These are phyloP conservation scores for Populus hybrid DNA, from an alignment of 441 rosid species.

Conservation along the genomic window DNA sequence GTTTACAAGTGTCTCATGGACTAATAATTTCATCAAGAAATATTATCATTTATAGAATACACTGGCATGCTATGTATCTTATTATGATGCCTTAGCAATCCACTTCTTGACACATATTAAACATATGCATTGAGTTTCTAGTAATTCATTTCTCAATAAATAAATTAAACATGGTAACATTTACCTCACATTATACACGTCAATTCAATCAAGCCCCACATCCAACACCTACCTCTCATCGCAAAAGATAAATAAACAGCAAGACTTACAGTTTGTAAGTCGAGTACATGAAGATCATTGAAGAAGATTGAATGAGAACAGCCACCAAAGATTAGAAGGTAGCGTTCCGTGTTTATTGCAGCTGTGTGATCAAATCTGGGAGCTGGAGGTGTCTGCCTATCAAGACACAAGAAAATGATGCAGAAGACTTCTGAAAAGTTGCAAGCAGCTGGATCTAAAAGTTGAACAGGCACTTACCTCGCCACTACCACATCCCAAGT, in stretches of 20 bases:
- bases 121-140: not conserved
- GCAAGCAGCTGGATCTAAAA: conserved; percentile 10
- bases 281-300: conserved; percentile 87
- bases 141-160: not conserved
- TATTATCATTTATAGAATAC: not conserved
- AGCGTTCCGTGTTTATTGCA: conserved; percentile 64
- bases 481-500: conserved; percentile 74
- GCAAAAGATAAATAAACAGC: conserved; percentile 4
- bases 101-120: not conserved
- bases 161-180: not conserved
- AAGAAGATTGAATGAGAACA: conserved; percentile 92
- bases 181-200: not conserved
- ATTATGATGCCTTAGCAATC: not conserved
- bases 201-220: conserved; percentile 4
- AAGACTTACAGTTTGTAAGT: conserved; percentile 75
- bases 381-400: conserved; percentile 93
- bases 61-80: no score
- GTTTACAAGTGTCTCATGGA: not conserved
- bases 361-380: conserved; percentile 97
- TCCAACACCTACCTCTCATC: not conserved
- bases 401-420: conserved; percentile 35
- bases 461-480: conserved; percentile 46
- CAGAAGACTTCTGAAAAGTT: conserved; percentile 26
- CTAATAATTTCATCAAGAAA: not conserved
- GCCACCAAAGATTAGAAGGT: conserved; percentile 91